phyloP scores from a whole-genome alignment of 345 rosid genomes.

The Hypericum perforatum region DNA sequence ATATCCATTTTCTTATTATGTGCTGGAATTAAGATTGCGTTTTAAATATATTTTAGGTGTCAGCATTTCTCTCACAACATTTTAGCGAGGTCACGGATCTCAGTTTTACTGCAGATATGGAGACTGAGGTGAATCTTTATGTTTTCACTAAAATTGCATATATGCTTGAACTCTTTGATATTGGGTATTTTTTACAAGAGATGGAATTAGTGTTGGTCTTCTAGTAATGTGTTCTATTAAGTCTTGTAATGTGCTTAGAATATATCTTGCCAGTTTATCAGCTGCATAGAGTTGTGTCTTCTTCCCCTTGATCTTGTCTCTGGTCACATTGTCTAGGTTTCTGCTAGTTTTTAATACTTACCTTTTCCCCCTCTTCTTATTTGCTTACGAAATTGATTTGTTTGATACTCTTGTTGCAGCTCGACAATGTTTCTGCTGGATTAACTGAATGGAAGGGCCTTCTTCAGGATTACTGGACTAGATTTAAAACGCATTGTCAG shows the following conservation, averaged over 20 bases:
- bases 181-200: too few species aligned
- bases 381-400: neutral
- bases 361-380: neutral
- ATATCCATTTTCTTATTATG: too few species aligned
- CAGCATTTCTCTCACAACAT: slow-evolving; percentile 83
- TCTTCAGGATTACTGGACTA: slow-evolving; percentile 80
- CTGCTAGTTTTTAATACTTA: neutral
- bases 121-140: slow-evolving; percentile 59
- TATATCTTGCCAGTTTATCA: too few species aligned
- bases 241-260: too few species aligned
- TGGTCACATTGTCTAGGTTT: too few species aligned
- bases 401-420: slow-evolving; percentile 37
- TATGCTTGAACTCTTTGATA: neutral
- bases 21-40: neutral
- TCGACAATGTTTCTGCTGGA: slow-evolving; percentile 94
- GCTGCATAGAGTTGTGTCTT: too few species aligned
- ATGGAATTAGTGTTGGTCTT: too few species aligned
- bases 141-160: neutral
- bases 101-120: slow-evolving; percentile 98
- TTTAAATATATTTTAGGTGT: slow-evolving; percentile 42
- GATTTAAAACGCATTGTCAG: slow-evolving; percentile 73
- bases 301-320: too few species aligned
- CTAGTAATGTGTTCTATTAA: too few species aligned
- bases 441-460: slow-evolving; percentile 98
- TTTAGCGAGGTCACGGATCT: slow-evolving; percentile 91